These are phyloP conservation scores for Xylariaceae sp. DNA, from an alignment of 2,329 filamentous ascomycete species.

Conservation along the genomic window DNA sequence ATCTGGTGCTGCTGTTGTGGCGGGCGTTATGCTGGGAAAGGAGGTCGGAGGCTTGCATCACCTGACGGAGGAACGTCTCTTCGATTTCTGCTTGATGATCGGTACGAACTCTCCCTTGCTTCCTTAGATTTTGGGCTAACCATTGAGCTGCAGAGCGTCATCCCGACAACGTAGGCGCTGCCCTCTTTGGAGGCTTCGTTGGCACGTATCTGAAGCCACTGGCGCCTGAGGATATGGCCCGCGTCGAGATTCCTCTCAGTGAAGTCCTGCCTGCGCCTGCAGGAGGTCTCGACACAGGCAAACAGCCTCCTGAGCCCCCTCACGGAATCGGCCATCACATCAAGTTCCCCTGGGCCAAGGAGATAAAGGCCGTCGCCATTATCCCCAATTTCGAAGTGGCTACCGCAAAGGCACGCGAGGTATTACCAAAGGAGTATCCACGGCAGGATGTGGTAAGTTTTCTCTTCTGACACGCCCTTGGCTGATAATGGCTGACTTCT, in stretches of 20 bases:
- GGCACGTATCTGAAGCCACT: slow-evolving; percentile 95
- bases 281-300: slow-evolving; percentile 85
- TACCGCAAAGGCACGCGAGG: slow-evolving; percentile 85
- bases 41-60: slow-evolving; percentile 74
- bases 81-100: slow-evolving; percentile 98
- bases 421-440: slow-evolving; percentile 75
- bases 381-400: slow-evolving; percentile 94
- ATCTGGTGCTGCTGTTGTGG: slow-evolving; percentile 91
- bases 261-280: slow-evolving; percentile 89
- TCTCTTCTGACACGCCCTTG: not conserved
- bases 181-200: slow-evolving; percentile 93
- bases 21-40: slow-evolving; percentile 88
- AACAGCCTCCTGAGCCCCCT: slow-evolving; percentile 83
- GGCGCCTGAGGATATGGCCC: slow-evolving; percentile 79
- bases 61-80: slow-evolving; percentile 73
- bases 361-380: slow-evolving; percentile 95
- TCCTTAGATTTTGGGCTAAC: not conserved
- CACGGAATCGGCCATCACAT: slow-evolving; percentile 92
- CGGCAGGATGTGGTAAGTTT: slow-evolving; percentile 72
- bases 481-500: not conserved
- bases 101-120: slow-evolving; percentile 39
- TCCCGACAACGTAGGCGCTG: slow-evolving; percentile 91
- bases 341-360: slow-evolving; percentile 87
- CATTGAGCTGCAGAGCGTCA: slow-evolving; percentile 60
- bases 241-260: slow-evolving; percentile 88